phyloP scores from a whole-genome alignment of 176 grass and related monocot genomes.

The Zoysia japonica region DNA sequence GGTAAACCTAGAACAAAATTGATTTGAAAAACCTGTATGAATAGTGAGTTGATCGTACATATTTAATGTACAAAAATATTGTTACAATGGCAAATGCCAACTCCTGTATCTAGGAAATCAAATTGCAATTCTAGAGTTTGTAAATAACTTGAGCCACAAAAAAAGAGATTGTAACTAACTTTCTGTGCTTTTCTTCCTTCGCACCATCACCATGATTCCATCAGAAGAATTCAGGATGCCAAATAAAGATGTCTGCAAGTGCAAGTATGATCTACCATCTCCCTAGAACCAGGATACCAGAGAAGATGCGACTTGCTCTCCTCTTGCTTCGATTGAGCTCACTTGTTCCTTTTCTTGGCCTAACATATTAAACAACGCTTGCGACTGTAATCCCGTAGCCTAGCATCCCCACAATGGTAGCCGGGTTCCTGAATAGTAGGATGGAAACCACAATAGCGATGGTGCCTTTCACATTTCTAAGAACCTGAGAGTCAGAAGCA shows the following conservation, averaged over 20 bases:
- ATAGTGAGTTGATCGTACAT: background rate
- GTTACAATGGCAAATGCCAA: slow-evolving; percentile 20
- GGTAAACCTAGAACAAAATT: background rate
- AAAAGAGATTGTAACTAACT: background rate
- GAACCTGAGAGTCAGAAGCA: slow-evolving; percentile 33
- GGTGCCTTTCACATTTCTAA: slow-evolving; percentile 57
- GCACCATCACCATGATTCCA: background rate
- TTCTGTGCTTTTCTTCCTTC: background rate
- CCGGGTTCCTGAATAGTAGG: slow-evolving; percentile 62
- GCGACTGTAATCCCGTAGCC: slow-evolving; percentile 55
- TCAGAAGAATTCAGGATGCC: background rate
- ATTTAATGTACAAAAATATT: slow-evolving; percentile 14
- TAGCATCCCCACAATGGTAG: slow-evolving; percentile 62
- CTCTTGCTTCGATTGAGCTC: background rate
- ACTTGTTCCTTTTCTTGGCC: slow-evolving; percentile 67
- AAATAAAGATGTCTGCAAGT: background rate
- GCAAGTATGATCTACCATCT: background rate
- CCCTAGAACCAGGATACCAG: background rate
- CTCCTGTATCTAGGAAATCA: background rate
- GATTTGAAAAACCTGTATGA: background rate
- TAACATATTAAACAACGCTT: slow-evolving; percentile 53
- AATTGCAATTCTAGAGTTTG: background rate
- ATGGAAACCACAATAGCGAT: slow-evolving; percentile 62
- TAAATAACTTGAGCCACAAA: background rate
- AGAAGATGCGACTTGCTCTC: background rate